Evolutionary conservation across 345 rosid genomes (phyloP).

Genomic region (Salix caprea): DNA sequence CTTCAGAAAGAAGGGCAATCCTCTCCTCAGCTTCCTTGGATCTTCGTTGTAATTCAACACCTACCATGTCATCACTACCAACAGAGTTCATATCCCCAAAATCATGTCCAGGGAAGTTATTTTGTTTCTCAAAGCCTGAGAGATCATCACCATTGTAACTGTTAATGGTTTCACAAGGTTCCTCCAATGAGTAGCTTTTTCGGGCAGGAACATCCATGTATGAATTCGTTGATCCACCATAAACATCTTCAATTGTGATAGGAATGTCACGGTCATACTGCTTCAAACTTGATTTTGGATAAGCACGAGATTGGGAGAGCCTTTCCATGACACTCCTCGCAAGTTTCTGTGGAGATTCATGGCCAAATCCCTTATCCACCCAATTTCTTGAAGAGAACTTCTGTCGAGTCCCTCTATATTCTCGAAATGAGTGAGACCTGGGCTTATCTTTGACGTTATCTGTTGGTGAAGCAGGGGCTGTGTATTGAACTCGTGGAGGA

Average conservation of each 20-base stretch:
- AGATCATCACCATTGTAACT: conserved; percentile 30
- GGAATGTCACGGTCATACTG: conserved; percentile 46
- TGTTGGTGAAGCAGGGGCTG: conserved; percentile 67
- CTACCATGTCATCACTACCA: conserved; percentile 42
- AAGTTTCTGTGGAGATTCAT: conserved; percentile 70
- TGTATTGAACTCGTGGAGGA: conserved; percentile 61
- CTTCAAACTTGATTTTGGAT: conserved; percentile 45
- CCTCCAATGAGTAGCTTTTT: conserved; percentile 39
- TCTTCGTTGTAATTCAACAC: conserved; percentile 53
- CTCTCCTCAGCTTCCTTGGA: conserved; percentile 73
- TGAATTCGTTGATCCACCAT: conserved; percentile 49
- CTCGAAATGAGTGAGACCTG: conserved; percentile 72
- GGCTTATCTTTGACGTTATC: conserved; percentile 41
- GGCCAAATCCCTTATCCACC: conserved; percentile 57
- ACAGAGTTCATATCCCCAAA: conserved; percentile 27
- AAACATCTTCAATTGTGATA: conserved; percentile 74
- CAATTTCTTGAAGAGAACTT: conserved; percentile 52
- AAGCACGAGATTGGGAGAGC: conserved; percentile 54
- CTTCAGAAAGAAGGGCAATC: conserved; percentile 59
- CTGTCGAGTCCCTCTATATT: conserved; percentile 45
- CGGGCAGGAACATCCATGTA: conserved; percentile 37
- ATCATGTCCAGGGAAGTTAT: conserved; percentile 24
- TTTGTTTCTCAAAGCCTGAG: conserved; percentile 31
- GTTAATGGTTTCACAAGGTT: conserved; percentile 37
- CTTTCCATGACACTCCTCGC: conserved; percentile 88